Conservation (phyloP, 108 stramenopile genomes). For the Cyclotella sp. region DNA sequence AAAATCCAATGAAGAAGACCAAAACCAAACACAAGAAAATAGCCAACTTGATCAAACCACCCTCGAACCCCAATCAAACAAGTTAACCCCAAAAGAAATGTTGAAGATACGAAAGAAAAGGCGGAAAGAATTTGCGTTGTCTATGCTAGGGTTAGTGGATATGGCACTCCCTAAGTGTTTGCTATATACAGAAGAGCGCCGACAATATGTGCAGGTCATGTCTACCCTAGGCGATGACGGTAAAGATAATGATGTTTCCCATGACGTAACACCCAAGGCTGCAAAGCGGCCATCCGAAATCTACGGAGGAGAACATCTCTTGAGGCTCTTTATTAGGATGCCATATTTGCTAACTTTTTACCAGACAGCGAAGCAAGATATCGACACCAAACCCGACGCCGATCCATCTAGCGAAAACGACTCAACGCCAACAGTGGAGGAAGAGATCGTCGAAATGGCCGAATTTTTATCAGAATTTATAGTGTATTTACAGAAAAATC, state of each 20-base stretch:
- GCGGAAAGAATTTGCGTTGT: constrained; percentile 40
- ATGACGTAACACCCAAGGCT: constrained; percentile 2
- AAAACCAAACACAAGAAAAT: too few relatives aligned
- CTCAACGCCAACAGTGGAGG: constrained; percentile 23
- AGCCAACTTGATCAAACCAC: too few relatives aligned
- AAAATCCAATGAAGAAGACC: too few relatives aligned
- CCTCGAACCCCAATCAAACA: background rate
- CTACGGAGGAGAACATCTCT: constrained; percentile 50
- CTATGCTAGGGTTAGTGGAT: constrained; percentile 44
- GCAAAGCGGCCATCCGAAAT: constrained; percentile 36
- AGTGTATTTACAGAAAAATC: constrained; percentile 45
- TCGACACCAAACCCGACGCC: background rate
- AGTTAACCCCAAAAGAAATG: constrained; percentile 14
- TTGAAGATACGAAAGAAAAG: constrained; percentile 45
- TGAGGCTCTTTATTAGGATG: constrained; percentile 50
- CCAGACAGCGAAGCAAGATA: background rate
- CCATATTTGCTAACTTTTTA: constrained; percentile 11
- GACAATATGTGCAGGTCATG: constrained; percentile 35
- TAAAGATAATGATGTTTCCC: constrained; percentile 4
- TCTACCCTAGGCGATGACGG: background rate
- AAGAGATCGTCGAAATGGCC: constrained; percentile 26
- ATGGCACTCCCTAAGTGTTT: constrained; percentile 49
- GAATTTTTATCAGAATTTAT: constrained; percentile 40
- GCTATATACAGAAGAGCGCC: constrained; percentile 50
- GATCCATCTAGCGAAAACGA: background rate